Evolutionary conservation across 225 moss, liverwort and hornwort species (phyloP).

Genomic region (Neckera pumila): DNA sequence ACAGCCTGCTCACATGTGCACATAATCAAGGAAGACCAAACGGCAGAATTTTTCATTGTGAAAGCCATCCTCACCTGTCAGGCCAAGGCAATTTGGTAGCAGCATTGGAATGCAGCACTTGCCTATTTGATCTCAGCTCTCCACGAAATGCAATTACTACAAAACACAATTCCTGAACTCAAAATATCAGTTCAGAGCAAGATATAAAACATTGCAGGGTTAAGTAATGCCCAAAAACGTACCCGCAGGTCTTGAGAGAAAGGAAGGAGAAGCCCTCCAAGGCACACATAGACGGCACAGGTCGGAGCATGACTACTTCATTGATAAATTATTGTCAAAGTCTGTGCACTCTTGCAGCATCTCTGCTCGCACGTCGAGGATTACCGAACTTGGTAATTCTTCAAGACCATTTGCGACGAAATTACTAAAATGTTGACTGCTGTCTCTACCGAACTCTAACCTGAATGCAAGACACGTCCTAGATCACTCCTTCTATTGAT

Average conservation of each 20-base stretch:
- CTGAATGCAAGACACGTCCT: background rate
- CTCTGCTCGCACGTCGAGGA: constrained; percentile 6
- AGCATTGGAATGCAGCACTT: background rate
- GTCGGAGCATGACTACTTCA: background rate
- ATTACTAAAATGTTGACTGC: background rate
- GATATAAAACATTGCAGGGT: background rate
- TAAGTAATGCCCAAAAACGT: background rate
- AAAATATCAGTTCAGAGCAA: background rate
- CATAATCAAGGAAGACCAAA: background rate
- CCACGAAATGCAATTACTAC: background rate
- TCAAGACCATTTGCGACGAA: background rate
- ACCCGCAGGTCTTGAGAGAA: background rate
- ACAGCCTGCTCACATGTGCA: background rate
- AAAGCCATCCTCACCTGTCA: background rate
- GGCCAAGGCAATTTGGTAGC: background rate
- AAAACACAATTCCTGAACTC: background rate
- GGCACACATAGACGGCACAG: background rate
- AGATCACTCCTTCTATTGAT: background rate
- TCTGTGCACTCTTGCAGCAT: constrained; percentile 18
- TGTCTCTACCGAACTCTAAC: background rate
- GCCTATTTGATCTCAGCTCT: background rate
- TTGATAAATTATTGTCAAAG: background rate
- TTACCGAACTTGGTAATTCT: background rate
- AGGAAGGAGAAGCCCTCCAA: background rate
- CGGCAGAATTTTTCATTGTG: background rate